Conservation (phyloP, 768 basidiomycete species). For the Xerocomus potaroensis region DNA sequence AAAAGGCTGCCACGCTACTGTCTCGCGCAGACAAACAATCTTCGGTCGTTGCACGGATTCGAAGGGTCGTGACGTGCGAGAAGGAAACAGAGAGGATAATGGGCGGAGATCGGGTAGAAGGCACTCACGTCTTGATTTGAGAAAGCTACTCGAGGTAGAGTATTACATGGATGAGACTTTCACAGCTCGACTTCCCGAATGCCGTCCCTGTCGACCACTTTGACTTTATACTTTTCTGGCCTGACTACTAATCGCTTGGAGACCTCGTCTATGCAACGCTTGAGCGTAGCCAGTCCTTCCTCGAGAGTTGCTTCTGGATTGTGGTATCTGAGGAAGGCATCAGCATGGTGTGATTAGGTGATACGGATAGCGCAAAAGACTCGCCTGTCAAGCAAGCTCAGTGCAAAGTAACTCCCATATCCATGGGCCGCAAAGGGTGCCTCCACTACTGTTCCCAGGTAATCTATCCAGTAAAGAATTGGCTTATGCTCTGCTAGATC, state of each 20-base stretch:
- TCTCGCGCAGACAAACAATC: constrained; percentile 8
- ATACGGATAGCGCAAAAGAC: constrained; percentile 11
- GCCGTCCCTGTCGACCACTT: constrained; percentile 90
- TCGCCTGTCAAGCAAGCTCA: constrained; percentile 88
- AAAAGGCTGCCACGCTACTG: constrained; percentile 27
- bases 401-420: constrained; percentile 88
- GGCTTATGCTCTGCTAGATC: constrained; percentile 73
- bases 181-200: constrained; percentile 75
- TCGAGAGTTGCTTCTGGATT: constrained; percentile 81
- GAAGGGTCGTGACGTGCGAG: constrained; percentile 44
- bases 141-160: not conserved
- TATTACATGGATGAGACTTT: constrained; percentile 9
- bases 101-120: constrained; percentile 47
- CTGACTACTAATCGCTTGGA: constrained; percentile 77
- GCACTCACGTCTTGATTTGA: constrained; percentile 21
- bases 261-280: constrained; percentile 86
- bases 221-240: constrained; percentile 81
- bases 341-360: not conserved
- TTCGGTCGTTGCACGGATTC: constrained; percentile 32
- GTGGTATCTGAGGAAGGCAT: constrained; percentile 62
- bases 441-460: constrained; percentile 83
- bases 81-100: constrained; percentile 49
- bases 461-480: constrained; percentile 93
- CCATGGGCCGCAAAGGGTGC: constrained; percentile 96
- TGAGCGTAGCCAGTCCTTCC: constrained; percentile 80